Evolutionary conservation across 2,329 filamentous ascomycete genomes (phyloP), one percentile per base, ranked within the genome.

Genomic region (Exophiala sp.): DNA sequence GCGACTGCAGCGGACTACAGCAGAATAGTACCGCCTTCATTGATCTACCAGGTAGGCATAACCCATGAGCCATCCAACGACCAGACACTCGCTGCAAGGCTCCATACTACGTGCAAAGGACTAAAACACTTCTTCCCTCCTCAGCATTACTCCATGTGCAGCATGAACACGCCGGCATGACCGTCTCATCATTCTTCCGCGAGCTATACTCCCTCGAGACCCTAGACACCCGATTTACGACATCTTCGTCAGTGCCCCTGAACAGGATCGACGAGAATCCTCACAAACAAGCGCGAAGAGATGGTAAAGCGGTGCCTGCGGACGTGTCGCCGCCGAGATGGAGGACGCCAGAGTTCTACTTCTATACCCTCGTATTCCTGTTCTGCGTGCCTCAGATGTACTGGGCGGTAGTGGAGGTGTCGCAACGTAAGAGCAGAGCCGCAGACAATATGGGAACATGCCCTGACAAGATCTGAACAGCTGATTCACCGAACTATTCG

Each of bases 361-460:
- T 89, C 46, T 97, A 98, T 72, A 85, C 83, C 60, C 41, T 85
- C 16, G 69, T 87, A 58, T 79, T 96, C 60, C 55, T 76, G 23
- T 64, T 79, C 4, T 75, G 74, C 48, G 75, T 97, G 21, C 88
- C 88, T 7, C 78, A 82, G 62, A 98, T 98, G 90, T 88, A 95
- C 70, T 95, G 88, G 74, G 76, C 84, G n/a, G 83, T 85, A 8
- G 86, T 89, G 59, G 80, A 87, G 69, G 88, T 95, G 39, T 98
- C 93, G 19, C 79, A 83, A 70, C 78, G 90, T 90, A 69, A 50
- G 76, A 22, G 7, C 6, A 19, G 43, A n/a, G 16, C 3, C 34
- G 14, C 27, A n/a, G 16, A 22, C 14, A 43, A 5, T 11, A 18
- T 29, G 22, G 24, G n/a, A 48, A 30, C 22, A 43, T 44, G 19